Conservation (phyloP, 106 monocot genomes). For the Phalaenopsis aphrodite region DNA sequence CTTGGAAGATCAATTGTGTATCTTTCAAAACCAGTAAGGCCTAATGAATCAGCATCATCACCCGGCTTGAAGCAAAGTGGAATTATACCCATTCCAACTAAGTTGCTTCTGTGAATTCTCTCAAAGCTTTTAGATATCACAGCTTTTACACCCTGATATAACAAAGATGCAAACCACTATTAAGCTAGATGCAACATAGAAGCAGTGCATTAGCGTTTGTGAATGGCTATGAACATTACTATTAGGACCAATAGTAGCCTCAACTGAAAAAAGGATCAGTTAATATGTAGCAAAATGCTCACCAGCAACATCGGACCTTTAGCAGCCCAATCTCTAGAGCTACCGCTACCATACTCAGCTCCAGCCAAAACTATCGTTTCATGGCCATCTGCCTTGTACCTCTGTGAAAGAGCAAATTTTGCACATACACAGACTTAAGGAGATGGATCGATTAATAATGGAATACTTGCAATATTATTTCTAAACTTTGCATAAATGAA, state of each 20-base stretch:
- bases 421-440: neutral
- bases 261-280: neutral
- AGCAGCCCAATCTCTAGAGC: constrained; percentile 77
- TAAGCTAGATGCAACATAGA: neutral
- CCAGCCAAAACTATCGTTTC: constrained; percentile 63
- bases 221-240: neutral
- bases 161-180: neutral
- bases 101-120: constrained; percentile 82
- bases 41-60: constrained; percentile 67
- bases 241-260: neutral
- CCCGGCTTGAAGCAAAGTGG: constrained; percentile 75
- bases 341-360: constrained; percentile 73
- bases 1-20: constrained; percentile 67
- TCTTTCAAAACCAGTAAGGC: constrained; percentile 68
- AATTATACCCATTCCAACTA: constrained; percentile 90
- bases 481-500: neutral
- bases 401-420: constrained; percentile 24
- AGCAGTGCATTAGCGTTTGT: neutral
- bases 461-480: neutral
- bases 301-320: constrained; percentile 76
- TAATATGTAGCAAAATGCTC: constrained; percentile 3
- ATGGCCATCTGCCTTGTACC: constrained; percentile 51
- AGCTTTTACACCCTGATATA: constrained; percentile 73
- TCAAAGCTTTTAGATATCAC: constrained; percentile 96
- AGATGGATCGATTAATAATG: neutral